Base-by-base conservation (phyloP, 192 early-diverging fungal species). In the Entomortierella chlamydospora region DNA sequence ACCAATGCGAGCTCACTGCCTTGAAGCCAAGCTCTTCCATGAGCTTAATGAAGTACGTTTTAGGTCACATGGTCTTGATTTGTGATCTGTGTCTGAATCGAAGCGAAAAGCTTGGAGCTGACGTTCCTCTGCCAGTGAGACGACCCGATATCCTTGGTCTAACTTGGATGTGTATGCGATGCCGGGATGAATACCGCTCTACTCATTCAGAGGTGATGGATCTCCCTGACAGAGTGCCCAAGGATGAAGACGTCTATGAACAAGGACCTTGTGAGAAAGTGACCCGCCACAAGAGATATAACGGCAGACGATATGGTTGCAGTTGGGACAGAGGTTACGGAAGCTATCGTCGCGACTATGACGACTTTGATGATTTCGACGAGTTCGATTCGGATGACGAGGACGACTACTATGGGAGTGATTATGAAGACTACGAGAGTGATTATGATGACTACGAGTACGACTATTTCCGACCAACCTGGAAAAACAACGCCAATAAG, bases 401-500 rank as follows among this genome's bases (percentile, higher is more conserved):
- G 33, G 47, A 39, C 28, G 33, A 50, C 8, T 54, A 29, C 7
- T 30, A 39, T 20, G 52, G 39, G 2, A 0, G 52, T 37, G 52
- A 50, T 17, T 54, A 53, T 9, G 31, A 37, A 18, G 52, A 29
- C 7, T 30, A 39, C 11, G 52, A 55, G 2, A 0, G 52, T 37
- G 52, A 56, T 25, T 56, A 54, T 17, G 63, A 33, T 57, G 56
- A 57, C 30, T 18, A 34, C 31, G n/a, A n/a, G n/a, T 57, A 57
- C 20, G 56, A 37, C 31, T 10, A 20, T 20, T 34, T 30, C 26
- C 29, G 20, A 34, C 56, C 56, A 2, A 18, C 31, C 20, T 57
- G 28, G 30, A 34, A 20, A 30, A 57, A 57, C 56, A 23, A 34
- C 2, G 56, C 56, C 2, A 20, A 57, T 20, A 34, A 31, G 18